These are phyloP conservation scores for Nissolia schottii DNA, from an alignment of 306 rosid genomes.

Conservation along the genomic window DNA sequence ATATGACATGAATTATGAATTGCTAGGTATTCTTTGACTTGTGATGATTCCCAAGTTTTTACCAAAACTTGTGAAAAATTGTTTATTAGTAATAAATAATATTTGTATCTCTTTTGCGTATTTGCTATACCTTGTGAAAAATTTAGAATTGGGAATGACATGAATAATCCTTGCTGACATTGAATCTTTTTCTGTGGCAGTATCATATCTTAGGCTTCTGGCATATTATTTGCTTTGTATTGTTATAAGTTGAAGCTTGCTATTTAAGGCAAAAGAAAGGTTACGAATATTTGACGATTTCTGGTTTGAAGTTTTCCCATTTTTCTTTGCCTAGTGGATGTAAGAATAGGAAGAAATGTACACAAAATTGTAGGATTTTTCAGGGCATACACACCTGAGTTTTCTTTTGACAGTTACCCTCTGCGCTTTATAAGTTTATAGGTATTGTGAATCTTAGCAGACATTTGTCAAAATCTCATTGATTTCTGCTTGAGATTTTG, in stretches of 20 bases:
- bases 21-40: not conserved
- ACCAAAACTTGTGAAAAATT: not conserved
- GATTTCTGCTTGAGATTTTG: too few species aligned
- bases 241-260: not conserved
- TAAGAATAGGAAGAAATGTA: not conserved
- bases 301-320: not conserved
- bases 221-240: not conserved
- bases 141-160: not conserved
- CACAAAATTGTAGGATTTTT: not conserved
- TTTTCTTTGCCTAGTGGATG: not conserved
- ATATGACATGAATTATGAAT: not conserved
- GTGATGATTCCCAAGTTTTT: not conserved
- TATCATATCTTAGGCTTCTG: not conserved
- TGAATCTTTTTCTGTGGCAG: not conserved
- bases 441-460: too few species aligned
- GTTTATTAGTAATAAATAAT: not conserved
- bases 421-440: too few species aligned
- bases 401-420: not conserved
- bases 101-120: not conserved
- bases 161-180: not conserved
- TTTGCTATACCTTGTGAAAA: not conserved
- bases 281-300: not conserved
- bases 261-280: not conserved
- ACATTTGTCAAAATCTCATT: too few species aligned
- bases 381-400: not conserved